These are phyloP conservation scores for Metschnikowia santaceciliae DNA, from an alignment of 805 yeast species.

Conservation along the genomic window DNA sequence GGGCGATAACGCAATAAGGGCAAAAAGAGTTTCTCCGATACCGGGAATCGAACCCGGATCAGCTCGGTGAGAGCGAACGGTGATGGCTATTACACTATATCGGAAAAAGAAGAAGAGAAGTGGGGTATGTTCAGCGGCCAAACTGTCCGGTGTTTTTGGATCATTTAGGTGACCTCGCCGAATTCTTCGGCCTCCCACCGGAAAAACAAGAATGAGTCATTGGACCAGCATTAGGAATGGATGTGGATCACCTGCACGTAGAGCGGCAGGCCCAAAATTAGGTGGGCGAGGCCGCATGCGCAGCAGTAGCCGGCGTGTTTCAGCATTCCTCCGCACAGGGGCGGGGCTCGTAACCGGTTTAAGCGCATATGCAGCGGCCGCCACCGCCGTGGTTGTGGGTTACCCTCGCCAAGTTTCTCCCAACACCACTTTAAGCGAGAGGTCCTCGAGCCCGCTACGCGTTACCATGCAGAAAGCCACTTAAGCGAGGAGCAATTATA, in stretches of 20 bases:
- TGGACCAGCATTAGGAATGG: too few species aligned
- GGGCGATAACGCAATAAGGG: background rate
- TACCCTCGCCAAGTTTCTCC: background rate
- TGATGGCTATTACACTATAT: constrained; percentile 19
- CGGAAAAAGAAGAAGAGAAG: constrained; percentile 4
- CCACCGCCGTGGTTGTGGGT: too few species aligned
- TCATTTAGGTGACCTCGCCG: too few species aligned
- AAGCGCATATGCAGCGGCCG: background rate
- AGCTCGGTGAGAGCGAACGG: constrained; percentile 21
- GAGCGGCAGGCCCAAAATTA: too few species aligned
- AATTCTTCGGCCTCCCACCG: too few species aligned
- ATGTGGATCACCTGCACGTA: too few species aligned
- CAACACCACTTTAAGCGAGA: background rate
- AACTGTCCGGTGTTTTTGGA: too few species aligned
- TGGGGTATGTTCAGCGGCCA: background rate
- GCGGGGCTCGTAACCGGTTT: background rate
- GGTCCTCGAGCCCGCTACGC: background rate
- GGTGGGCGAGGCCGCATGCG: too few species aligned
- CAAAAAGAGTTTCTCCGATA: constrained; percentile 15
- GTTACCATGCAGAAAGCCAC: background rate
- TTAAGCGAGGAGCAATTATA: background rate
- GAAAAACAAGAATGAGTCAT: too few species aligned
- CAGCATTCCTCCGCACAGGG: too few species aligned
- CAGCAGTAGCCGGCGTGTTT: too few species aligned
- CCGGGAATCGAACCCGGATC: constrained; percentile 22